These are phyloP conservation scores for Claviceps humidiphila DNA, from an alignment of 2,329 filamentous ascomycete species.

Conservation along the genomic window DNA sequence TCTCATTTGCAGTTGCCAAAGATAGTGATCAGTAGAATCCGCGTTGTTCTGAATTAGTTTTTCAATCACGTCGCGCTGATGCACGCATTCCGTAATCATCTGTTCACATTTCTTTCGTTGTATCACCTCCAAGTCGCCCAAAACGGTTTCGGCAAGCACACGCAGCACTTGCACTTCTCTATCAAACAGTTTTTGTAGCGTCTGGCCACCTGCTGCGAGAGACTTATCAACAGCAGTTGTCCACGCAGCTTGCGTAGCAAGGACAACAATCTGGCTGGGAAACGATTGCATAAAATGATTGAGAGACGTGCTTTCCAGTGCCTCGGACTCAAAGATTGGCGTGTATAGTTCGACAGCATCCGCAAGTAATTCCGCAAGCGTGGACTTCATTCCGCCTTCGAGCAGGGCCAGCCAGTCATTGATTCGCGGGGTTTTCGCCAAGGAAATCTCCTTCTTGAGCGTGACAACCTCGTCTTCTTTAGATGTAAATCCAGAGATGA, in stretches of 20 bases:
- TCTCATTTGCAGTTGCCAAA: constrained; percentile 95
- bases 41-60: constrained; percentile 70
- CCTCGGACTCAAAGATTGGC: constrained; percentile 58
- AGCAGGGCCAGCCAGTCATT: constrained; percentile 97
- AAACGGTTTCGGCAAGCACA: constrained; percentile 74
- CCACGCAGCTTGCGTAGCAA: constrained; percentile 90
- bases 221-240: constrained; percentile 74
- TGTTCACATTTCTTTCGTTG: constrained; percentile 95
- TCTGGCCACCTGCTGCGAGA: constrained; percentile 56
- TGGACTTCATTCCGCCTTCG: constrained; percentile 86
- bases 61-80: constrained; percentile 87
- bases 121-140: constrained; percentile 77
- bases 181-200: constrained; percentile 59
- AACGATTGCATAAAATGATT: constrained; percentile 71
- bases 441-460: constrained; percentile 80
- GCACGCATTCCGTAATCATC: constrained; percentile 96
- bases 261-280: constrained; percentile 88
- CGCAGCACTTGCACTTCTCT: constrained; percentile 75
- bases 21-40: constrained; percentile 61
- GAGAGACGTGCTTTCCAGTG: constrained; percentile 57
- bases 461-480: constrained; percentile 86
- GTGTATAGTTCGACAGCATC: constrained; percentile 78
- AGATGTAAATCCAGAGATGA: constrained; percentile 85
- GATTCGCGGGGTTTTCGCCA: constrained; percentile 89
- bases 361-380: constrained; percentile 76